Base-by-base conservation (phyloP, 2,329 filamentous ascomycete species). In the Fusarium lateritium region DNA sequence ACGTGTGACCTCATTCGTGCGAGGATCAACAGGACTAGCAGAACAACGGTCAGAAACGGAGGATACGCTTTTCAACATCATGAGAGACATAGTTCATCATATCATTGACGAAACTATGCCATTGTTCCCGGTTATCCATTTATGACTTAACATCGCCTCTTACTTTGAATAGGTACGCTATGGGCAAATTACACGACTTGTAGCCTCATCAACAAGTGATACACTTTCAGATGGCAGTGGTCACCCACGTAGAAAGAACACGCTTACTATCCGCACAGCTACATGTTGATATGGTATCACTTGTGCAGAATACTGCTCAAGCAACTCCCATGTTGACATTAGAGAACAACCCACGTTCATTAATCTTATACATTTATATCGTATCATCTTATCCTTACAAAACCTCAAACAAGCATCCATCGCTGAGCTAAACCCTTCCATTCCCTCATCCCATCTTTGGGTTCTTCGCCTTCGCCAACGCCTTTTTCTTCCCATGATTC, bases 311-410 rank as follows among this genome's bases (percentile, higher is more conserved):
- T n/a, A 33, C 21, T 38, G 28, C 11, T 36, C 13, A 34, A 11
- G 19, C 15, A 33, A 26, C 8, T 17, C 31, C 17, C 33, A 17
- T 31, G 11, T 39, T 17, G 17, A 45, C 10, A 22, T 17, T 21
- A 24, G 33, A 34, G 42, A 40, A 22, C 22, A 28, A 40, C 21
- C 21, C 44, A 46, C 56, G 38, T 49, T 67, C 62, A 69, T 70
- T 52, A 57, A 56, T 52, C 44, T 62, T 66, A 54, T 73, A 69
- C 67, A 71, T 73, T 67, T 66, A 56, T 72, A 66, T 73, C 70
- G 52, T 73, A 54, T 60, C 58, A 34, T 66, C 65, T 57, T 55
- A 38, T 54, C 49, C 54, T 26, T 44, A 40, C 46, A 44, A 42
- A 45, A 28, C 46, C 46, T 54, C 31, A 45, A 64, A 47, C 45